Evolutionary conservation across 768 basidiomycete genomes (phyloP), one percentile per base, ranked within the genome.

Genomic region (Dioszegia aurantiaca): DNA sequence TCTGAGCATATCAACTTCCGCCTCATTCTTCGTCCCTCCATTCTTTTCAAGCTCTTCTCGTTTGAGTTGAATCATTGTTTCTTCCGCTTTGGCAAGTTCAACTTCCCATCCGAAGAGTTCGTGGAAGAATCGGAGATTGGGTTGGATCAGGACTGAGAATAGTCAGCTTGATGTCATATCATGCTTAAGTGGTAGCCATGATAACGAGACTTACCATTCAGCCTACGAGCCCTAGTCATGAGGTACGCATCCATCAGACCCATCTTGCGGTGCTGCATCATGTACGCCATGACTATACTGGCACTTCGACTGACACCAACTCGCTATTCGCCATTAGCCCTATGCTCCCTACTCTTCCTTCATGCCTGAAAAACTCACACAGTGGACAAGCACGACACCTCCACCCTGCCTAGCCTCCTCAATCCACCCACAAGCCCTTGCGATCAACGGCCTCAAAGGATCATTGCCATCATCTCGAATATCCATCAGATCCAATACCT

Each of bases 281-380:
- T 88, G 77, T 97, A 97, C 17, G 93, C 93, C 70, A 98, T 97
- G 61, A 88, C 88, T 60, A 98, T 91, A 30, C 90, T 94, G 27
- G 94, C 93, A 70, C 88, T 90, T 60, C 94, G 80, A 42, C 87
- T 89, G 41, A 98, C 94, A n/a, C 94, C 94, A n/a, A 98, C 94
- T n/a, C 92, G 83, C 74, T 75, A 40, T 11, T 6, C 33, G 11
- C 17, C 6, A 16, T 33, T n/a, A 51, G 55, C 47, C 47, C 14
- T 28, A 36, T 33, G 41, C 8, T 21, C 30, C 19, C 12, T 17
- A 11, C 21, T 21, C 17, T 1, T n/a, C 21, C 1, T 24, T 8
- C 28, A 10, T 12, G 19, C 4, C 4, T 8, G 23, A 4, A 40
- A 5, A n/a, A 68, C 74, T 64, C 49, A 75, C 72, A 77, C 94